These are phyloP conservation scores for Chlamydomonas sp. DNA, from an alignment of 139 green algal species.

Conservation along the genomic window DNA sequence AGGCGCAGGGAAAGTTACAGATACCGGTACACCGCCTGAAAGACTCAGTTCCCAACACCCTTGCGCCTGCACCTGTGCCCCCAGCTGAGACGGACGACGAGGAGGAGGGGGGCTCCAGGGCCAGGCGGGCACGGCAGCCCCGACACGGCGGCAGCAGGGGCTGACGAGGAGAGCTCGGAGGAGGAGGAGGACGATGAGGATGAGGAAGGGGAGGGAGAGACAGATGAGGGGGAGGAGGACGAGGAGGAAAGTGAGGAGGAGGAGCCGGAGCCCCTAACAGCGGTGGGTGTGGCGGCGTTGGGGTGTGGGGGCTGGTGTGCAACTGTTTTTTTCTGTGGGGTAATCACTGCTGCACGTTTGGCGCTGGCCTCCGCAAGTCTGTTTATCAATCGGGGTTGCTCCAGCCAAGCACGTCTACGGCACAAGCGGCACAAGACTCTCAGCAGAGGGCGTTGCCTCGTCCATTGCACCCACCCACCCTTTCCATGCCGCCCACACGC, in stretches of 20 bases:
- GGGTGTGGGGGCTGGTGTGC: too few relatives aligned
- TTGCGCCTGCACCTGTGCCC: not conserved
- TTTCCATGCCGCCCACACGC: too few relatives aligned
- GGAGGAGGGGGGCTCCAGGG: not conserved
- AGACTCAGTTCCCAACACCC: not conserved
- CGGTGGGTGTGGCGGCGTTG: too few relatives aligned
- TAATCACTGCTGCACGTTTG: too few relatives aligned
- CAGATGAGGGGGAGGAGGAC: not conserved
- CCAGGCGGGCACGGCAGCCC: not conserved
- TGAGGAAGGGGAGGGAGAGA: conserved; percentile 4
- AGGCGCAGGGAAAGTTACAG: too few relatives aligned
- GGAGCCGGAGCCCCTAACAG: not conserved
- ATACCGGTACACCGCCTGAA: too few relatives aligned
- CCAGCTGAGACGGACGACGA: conserved; percentile 23
- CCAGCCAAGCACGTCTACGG: not conserved
- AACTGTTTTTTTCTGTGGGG: too few relatives aligned
- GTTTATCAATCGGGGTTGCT: not conserved
- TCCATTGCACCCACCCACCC: too few relatives aligned
- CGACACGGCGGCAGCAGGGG: not conserved
- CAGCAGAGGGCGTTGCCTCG: too few relatives aligned
- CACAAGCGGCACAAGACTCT: not conserved
- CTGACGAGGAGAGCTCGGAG: not conserved
- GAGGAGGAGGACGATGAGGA: not conserved
- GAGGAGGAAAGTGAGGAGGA: not conserved
- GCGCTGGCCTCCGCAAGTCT: not conserved